phyloP scores from a whole-genome alignment of 352 stramenopile species.

The Pythium aquatile region DNA sequence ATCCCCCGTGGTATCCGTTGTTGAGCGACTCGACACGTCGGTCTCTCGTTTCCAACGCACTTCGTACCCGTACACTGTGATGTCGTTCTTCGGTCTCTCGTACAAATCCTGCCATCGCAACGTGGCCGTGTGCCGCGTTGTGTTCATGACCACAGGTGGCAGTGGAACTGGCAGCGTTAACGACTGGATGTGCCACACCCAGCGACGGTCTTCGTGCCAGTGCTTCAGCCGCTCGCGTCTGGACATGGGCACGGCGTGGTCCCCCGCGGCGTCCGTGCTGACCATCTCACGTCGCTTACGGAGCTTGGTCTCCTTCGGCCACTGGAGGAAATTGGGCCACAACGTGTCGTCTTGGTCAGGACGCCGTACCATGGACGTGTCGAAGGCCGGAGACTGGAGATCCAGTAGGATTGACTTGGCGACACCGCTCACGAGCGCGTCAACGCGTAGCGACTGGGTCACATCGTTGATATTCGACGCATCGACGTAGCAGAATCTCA shows the following conservation, averaged over 20 bases:
- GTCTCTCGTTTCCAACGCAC: slow-evolving; percentile 46
- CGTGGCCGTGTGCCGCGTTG: slow-evolving; percentile 45
- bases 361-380: slow-evolving; percentile 55
- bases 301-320: slow-evolving; percentile 57
- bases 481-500: slow-evolving; percentile 76
- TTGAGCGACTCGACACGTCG: background rate
- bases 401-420: slow-evolving; percentile 40
- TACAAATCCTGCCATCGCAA: slow-evolving; percentile 79
- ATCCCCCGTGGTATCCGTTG: background rate
- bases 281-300: slow-evolving; percentile 32
- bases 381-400: slow-evolving; percentile 51
- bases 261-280: slow-evolving; percentile 3
- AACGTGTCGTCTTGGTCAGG: slow-evolving; percentile 31
- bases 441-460: slow-evolving; percentile 45
- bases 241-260: slow-evolving; percentile 36
- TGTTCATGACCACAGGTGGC: slow-evolving; percentile 59
- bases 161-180: slow-evolving; percentile 68
- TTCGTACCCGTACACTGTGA: slow-evolving; percentile 68
- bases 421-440: slow-evolving; percentile 41
- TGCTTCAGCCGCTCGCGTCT: slow-evolving; percentile 74
- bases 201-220: slow-evolving; percentile 78
- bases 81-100: slow-evolving; percentile 55
- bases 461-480: slow-evolving; percentile 76
- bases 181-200: slow-evolving; percentile 59
- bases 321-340: slow-evolving; percentile 58